phyloP scores from a whole-genome alignment of 352 stramenopile species.

The Phytopythium montanum region DNA sequence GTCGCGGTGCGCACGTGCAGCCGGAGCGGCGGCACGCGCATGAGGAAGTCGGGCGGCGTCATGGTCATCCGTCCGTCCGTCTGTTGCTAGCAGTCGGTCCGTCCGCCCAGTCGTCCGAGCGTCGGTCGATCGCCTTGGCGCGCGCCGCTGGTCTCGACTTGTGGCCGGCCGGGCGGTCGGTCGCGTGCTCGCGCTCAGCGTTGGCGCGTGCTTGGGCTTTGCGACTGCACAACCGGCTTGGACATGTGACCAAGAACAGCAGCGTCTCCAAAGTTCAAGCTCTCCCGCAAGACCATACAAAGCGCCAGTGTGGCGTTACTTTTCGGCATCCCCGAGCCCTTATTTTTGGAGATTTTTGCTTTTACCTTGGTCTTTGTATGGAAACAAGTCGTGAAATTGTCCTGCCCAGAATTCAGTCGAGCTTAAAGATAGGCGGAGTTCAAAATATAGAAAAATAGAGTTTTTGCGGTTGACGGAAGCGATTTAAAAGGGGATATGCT shows the following conservation, averaged over 20 bases:
- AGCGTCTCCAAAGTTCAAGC: not conserved
- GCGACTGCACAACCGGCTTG: not conserved
- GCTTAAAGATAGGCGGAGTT: no score
- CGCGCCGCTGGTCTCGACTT: not conserved
- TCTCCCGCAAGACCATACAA: not conserved
- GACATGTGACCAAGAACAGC: no score
- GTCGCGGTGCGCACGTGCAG: conserved; percentile 58
- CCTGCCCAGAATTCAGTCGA: no score
- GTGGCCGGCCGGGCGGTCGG: no score
- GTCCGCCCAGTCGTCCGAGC: no score
- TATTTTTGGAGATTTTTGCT: no score
- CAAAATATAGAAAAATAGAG: no score
- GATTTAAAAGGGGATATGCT: no score
- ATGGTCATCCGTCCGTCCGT: conserved; percentile 12
- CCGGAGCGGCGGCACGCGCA: conserved; percentile 50
- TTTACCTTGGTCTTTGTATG: not conserved
- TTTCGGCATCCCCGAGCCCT: no score
- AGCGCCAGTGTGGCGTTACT: not conserved
- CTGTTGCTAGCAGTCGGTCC: no score
- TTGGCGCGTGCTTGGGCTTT: no score
- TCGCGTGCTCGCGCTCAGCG: not conserved
- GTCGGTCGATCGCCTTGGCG: not conserved
- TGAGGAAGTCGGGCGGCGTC: conserved; percentile 37
- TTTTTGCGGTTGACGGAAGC: no score
- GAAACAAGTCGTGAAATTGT: not conserved